Base-by-base conservation (phyloP, 2,329 filamentous ascomycete species). In the Xylaria polymorpha region DNA sequence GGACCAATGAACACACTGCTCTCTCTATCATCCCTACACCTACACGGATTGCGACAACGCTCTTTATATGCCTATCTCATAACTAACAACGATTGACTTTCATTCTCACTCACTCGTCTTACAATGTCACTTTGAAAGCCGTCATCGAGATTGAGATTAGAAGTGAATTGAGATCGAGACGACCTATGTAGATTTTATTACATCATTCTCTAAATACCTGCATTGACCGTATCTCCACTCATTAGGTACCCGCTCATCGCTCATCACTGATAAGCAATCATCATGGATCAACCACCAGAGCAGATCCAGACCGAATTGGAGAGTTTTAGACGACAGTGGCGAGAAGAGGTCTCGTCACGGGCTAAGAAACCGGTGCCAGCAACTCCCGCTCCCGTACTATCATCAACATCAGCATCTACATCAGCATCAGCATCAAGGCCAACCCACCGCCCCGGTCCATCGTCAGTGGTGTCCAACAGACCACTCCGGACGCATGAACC, bases 261-360 rank as follows among this genome's bases (percentile, higher is more conserved):
- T 39, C 53, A 41, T 32, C 39, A 32, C 20, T 32, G 20, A 64
- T 55, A 69, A 61, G 46, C 53, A 44, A 72, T 50, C 22, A 77
- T 72, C 70, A 74, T 76, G 60, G 71, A 77, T 25, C 73, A 74
- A 50, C 72, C 76, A 32, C 67, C 74, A 20, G 73, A 76, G 39
- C 74, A 76, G 65, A 80, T 86, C 57, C 86, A 88, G 78, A 86
- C 90, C 60, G 94, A 97, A 80, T 88, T 98, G 69, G 93, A 97
- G 80, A 90, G 88, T 55, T 98, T 98, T 82, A 91, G 95, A 73
- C 87, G 89, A 77, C 87, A 94, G 85, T 98, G 94, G 94, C 89
- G 89, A 68, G 91, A 93, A 74, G 94, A 98, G 79, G 92, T 97
- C 22, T 77, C 77, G 50, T 76, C 77, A 7, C 77, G 84, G 58